These are phyloP conservation scores for Russula dissimulans DNA, from an alignment of 768 basidiomycete species.

Conservation along the genomic window DNA sequence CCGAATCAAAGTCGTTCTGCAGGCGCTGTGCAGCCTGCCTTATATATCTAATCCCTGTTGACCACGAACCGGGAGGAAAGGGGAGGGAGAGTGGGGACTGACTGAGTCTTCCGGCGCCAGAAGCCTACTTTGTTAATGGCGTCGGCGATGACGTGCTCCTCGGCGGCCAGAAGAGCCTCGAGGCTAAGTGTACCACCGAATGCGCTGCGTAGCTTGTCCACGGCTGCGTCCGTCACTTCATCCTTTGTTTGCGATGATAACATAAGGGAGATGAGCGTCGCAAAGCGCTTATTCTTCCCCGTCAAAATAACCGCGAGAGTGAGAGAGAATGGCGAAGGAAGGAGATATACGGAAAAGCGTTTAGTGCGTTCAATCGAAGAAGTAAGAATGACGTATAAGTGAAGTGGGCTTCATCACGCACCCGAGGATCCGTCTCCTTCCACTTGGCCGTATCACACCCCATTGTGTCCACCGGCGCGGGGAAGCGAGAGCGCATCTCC, in stretches of 20 bases:
- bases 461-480: slow-evolving; percentile 91
- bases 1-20: slow-evolving; percentile 63
- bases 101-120: slow-evolving; percentile 84
- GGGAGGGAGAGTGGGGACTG: slow-evolving; percentile 22
- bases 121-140: slow-evolving; percentile 90
- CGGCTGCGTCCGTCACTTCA: slow-evolving; percentile 74
- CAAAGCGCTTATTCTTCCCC: slow-evolving; percentile 64
- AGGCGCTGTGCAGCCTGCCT: slow-evolving; percentile 64
- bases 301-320: background rate
- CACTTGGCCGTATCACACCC: slow-evolving; percentile 68
- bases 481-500: slow-evolving; percentile 59
- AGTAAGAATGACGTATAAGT: background rate
- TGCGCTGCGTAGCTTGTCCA: slow-evolving; percentile 58
- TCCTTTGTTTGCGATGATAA: slow-evolving; percentile 95
- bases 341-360: no score
- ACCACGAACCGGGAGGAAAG: background rate
- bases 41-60: slow-evolving; percentile 45
- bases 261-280: slow-evolving; percentile 88
- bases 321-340: background rate
- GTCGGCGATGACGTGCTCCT: slow-evolving; percentile 51
- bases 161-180: slow-evolving; percentile 55
- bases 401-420: slow-evolving; percentile 22
- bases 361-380: no score
- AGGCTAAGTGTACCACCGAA: slow-evolving; percentile 77
- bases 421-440: slow-evolving; percentile 59